A percentile compares a stretch with the other conserved stretches of the same genome.
These are phyloP conservation scores for Xylariaceae sp. DNA, from an alignment of 2,329 filamentous ascomycete genomes.

Conservation along the genomic window DNA sequence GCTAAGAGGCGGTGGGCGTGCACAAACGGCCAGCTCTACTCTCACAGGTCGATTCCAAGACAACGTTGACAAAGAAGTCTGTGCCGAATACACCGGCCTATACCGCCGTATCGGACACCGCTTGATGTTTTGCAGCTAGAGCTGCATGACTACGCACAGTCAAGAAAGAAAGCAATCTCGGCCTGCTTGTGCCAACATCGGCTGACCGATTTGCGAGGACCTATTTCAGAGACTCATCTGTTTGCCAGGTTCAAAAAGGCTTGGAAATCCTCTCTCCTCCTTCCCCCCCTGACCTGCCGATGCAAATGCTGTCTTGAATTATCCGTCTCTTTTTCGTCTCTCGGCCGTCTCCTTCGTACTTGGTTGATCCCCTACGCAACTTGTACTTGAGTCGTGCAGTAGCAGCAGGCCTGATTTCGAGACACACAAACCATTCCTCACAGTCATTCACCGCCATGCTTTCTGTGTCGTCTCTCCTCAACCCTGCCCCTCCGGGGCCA, in stretches of 20 bases:
- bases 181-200: constrained; percentile 35
- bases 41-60: constrained; percentile 46
- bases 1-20: constrained; percentile 45
- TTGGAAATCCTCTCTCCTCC: constrained; percentile 30
- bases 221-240: constrained; percentile 33
- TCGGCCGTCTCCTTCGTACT: constrained; percentile 29
- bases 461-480: constrained; percentile 61
- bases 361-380: constrained; percentile 18
- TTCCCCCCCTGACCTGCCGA: constrained; percentile 25
- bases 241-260: constrained; percentile 37
- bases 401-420: constrained; percentile 36
- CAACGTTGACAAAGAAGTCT: constrained; percentile 43
- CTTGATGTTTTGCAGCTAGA: constrained; percentile 34
- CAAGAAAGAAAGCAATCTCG: constrained; percentile 36
- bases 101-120: constrained; percentile 33
- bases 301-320: constrained; percentile 36
- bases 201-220: constrained; percentile 32
- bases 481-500: constrained; percentile 48
- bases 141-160: constrained; percentile 37
- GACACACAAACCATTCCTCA: constrained; percentile 30
- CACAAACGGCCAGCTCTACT: constrained; percentile 42
- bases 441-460: constrained; percentile 47
- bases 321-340: constrained; percentile 22
- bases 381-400: constrained; percentile 27
- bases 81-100: constrained; percentile 39